Evolutionary conservation across 1,284 basidiomycete species (phyloP).

Genomic region (Singerocomus inundabilis): DNA sequence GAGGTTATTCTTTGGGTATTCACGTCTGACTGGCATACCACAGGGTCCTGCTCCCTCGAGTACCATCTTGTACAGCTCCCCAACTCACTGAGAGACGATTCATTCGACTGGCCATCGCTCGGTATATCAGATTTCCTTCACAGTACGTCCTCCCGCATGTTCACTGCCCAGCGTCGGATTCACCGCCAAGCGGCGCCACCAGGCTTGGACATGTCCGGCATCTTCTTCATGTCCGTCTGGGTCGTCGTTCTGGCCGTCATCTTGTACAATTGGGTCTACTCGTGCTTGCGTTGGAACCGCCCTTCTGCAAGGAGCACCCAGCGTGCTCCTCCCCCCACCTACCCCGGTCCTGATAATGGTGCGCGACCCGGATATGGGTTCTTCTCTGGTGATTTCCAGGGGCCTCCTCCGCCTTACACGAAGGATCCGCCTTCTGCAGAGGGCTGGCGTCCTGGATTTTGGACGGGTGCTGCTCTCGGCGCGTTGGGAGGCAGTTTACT

Average conservation of each 20-base stretch:
- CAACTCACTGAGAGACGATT: slow-evolving; percentile 40
- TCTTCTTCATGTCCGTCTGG: slow-evolving; percentile 60
- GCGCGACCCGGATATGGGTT: slow-evolving; percentile 36
- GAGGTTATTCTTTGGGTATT: neutral
- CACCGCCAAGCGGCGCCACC: neutral
- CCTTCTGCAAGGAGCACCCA: slow-evolving; percentile 20
- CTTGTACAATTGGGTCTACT: slow-evolving; percentile 55
- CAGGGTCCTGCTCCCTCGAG: slow-evolving; percentile 81
- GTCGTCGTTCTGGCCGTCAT: slow-evolving; percentile 51
- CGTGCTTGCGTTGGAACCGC: slow-evolving; percentile 43
- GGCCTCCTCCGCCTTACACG: slow-evolving; percentile 78
- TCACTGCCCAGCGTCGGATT: neutral
- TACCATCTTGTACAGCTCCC: slow-evolving; percentile 75
- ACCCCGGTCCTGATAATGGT: slow-evolving; percentile 32
- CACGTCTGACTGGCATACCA: neutral
- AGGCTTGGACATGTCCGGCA: slow-evolving; percentile 43
- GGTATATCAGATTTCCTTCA: slow-evolving; percentile 18
- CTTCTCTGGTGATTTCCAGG: slow-evolving; percentile 51
- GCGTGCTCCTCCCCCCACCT: slow-evolving; percentile 31
- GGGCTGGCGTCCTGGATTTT: slow-evolving; percentile 70
- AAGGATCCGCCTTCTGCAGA: slow-evolving; percentile 37
- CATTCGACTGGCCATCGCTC: slow-evolving; percentile 14
- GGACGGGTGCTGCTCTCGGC: slow-evolving; percentile 73
- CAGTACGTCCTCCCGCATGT: slow-evolving; percentile 15
- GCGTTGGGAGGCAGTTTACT: slow-evolving; percentile 60